Evolutionary conservation across 495 filamentous ascomycete genomes (phyloP), one percentile per base, ranked within the genome.

Genomic region (Aspergillus sclerotiicarbonarius): DNA sequence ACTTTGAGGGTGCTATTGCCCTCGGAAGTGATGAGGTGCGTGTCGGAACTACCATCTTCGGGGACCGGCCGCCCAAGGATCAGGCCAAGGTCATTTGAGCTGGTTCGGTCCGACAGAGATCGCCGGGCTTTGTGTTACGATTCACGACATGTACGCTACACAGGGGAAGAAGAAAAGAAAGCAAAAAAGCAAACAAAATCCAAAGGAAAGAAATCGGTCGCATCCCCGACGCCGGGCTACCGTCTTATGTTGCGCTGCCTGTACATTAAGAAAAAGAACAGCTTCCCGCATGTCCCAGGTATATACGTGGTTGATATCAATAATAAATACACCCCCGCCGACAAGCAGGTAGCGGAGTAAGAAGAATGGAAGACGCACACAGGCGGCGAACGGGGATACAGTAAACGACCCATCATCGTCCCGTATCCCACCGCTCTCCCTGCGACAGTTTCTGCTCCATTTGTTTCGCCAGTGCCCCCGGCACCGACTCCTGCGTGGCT

Each of bases 31-130:
- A 84, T 62, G 90, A 98, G 80, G 92, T 98, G n/a, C 79, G 94
- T n/a, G 84, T 98, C 18, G 94, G 94, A 4, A 97, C 88, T 60
- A 91, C 89, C 16, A 94, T 98, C 45, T 98, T 98, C 73, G 94
- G 94, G 32, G 76, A 85, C 64, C 76, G 94, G 67, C 88, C 88
- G 49, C 73, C 81, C 21, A 95, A 85, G 79, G 75, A 80, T 51
- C 86, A 92, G 65, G 88, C 88, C 2, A 85, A 49, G 56, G 62
- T 75, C 48, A 56, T 76, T 53, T 76, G 29, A 69, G 52, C 58
- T 32, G 19, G 13, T 6, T 1, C 6, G 35, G 9, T 13, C 3
- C 12, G 12, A 19, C 33, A 15, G 12, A 35, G 21, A 7, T 41
- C 37, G 4, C n/a, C 3, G 8, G 8, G 3, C 2, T 37, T 37